Evolutionary conservation across 345 rosid species (phyloP), one percentile per base, ranked within the genome.

Genomic region (Populus tremula): DNA sequence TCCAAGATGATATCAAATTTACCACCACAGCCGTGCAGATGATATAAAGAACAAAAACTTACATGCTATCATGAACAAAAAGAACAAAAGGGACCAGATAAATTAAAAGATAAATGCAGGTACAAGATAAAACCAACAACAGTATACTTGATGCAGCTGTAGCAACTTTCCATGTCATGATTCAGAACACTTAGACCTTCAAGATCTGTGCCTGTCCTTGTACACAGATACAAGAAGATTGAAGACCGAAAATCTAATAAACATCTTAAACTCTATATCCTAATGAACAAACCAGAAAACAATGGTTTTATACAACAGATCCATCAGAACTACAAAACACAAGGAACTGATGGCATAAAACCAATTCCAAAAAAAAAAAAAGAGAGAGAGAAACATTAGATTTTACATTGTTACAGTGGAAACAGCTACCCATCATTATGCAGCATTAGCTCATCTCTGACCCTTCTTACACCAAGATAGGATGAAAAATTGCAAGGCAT

Each of bases 401-500:
- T 14, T 35, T 39, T 69, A 76, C 39, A 23, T 45, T 41, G 50
- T 82, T 84, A 79, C 84, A 78, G 54, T 67, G 68, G 76, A 73
- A 70, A 76, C 11, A 21, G 73, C 74, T 29, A 76, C 49, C 59
- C 49, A 23, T 33, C 61, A 31, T 70, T 75, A 80, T 76, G 83
- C 47, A 68, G 64, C 54, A 64, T 72, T 49, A 73, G 54, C 62
- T 41, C 80, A 78, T 62, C 61, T 53, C 62, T 4, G 54, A 79
- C 81, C 36, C 71, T 54, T 66, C 65, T 78, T 65, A 39, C 82
- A 61, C 20, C 56, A 27, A 81, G n/a, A 39, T 67, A 63, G 64
- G 50, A 79, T 68, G 35, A 72, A 43, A 31, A 38, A 18, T 81
- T 87, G 80, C 84, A 85, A 47, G 23, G 7, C 31, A 33, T 71